These are phyloP conservation scores for Cercospora janseana DNA, from an alignment of 2,329 filamentous ascomycete species.

Conservation along the genomic window DNA sequence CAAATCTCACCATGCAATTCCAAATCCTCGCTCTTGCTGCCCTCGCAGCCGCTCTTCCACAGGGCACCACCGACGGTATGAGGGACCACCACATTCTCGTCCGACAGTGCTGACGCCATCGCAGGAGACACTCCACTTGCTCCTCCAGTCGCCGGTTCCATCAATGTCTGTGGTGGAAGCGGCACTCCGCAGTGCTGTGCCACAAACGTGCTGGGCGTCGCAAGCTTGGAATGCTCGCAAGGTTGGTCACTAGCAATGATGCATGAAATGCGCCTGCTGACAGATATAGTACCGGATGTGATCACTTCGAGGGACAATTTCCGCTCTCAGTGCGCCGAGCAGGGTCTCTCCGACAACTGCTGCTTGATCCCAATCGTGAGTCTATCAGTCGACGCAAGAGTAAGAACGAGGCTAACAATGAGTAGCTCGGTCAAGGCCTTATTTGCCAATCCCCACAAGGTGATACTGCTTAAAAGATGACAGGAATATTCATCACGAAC, in stretches of 20 bases:
- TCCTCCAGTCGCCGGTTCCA: not conserved
- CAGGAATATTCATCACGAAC: not conserved
- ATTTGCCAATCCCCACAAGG: slow-evolving; percentile 7
- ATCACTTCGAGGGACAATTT: slow-evolving; percentile 8
- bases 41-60: slow-evolving; percentile 1
- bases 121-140: slow-evolving; percentile 1
- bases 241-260: not conserved
- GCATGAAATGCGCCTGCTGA: not conserved
- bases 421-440: slow-evolving; percentile 8
- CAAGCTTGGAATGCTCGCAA: slow-evolving; percentile 7
- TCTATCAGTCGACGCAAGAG: not conserved
- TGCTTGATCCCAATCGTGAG: slow-evolving; percentile 6
- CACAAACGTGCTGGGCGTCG: slow-evolving; percentile 9
- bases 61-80: slow-evolving; percentile 1
- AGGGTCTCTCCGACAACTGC: slow-evolving; percentile 5
- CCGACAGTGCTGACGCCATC: not conserved
- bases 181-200: slow-evolving; percentile 12
- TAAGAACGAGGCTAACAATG: not conserved
- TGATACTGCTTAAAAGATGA: not conserved
- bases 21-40: not conserved
- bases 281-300: not conserved
- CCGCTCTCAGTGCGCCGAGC: not conserved
- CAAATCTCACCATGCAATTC: not conserved
- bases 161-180: slow-evolving; percentile 2
- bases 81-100: not conserved